phyloP scores from a whole-genome alignment of 805 yeast genomes.

The Nakazawaea laoshanensis region DNA sequence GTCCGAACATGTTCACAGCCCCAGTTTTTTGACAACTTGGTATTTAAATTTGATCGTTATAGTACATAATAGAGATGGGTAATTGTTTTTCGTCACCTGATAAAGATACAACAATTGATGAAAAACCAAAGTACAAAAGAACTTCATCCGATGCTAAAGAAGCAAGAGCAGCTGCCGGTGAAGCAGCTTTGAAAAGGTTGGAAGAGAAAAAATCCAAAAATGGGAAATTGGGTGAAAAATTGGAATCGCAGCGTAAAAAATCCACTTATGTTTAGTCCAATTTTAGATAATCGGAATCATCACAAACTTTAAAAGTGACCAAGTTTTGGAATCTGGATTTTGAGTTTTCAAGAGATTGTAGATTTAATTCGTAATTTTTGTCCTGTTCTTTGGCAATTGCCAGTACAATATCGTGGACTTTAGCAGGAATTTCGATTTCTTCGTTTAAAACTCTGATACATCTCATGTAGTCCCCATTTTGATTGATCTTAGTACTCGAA shows the following conservation, averaged over 20 bases:
- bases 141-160: neutral
- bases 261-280: no score
- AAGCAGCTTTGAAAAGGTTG: conserved; percentile 7
- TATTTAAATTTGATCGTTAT: no score
- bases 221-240: conserved; percentile 9
- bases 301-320: no score
- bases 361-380: neutral
- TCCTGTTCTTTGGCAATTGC: neutral
- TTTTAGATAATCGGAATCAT: no score
- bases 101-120: neutral
- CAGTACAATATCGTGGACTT: neutral
- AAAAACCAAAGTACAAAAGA: neutral
- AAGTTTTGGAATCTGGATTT: neutral
- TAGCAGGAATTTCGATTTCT: neutral
- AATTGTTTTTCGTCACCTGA: neutral
- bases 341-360: neutral
- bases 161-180: conserved; percentile 8
- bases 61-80: neutral
- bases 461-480: neutral
- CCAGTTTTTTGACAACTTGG: no score
- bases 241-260: conserved; percentile 3
- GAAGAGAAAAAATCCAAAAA: conserved; percentile 3
- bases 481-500: neutral
- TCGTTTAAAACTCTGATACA: conserved; percentile 1
- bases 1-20: no score